A percentile compares a stretch with the other conserved stretches of the same genome.
Evolutionary conservation across 192 early-diverging fungal species (phyloP).

Genomic region (Neocallimastix lanati): DNA sequence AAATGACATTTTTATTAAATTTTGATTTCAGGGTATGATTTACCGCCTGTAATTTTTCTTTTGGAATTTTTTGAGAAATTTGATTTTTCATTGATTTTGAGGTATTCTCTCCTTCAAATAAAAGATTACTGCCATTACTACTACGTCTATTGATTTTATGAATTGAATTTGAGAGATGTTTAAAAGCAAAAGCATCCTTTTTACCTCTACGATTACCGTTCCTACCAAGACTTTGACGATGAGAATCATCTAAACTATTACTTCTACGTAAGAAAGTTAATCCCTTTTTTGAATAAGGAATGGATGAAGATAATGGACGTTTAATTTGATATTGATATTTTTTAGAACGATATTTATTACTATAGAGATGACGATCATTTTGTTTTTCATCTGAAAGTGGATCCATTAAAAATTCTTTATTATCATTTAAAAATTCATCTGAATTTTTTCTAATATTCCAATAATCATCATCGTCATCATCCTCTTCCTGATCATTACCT

Average conservation of each 20-base stretch:
- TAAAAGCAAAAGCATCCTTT: background rate
- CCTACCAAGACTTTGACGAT: too few relatives aligned
- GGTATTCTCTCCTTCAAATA: too few relatives aligned
- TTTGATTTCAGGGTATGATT: background rate
- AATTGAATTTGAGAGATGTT: background rate
- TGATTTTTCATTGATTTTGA: too few relatives aligned
- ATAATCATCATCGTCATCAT: too few relatives aligned
- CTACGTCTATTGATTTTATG: background rate
- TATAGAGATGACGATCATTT: background rate
- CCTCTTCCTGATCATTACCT: background rate
- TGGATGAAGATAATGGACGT: background rate
- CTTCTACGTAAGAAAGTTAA: background rate
- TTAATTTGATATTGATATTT: background rate
- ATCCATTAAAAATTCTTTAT: too few relatives aligned
- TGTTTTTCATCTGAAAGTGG: background rate
- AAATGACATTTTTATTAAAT: background rate
- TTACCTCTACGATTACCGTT: too few relatives aligned
- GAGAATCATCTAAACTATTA: background rate
- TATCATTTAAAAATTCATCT: too few relatives aligned
- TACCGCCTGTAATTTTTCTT: background rate
- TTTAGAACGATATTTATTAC: background rate
- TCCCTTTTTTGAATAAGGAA: background rate
- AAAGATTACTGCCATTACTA: too few relatives aligned
- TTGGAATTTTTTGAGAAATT: background rate
- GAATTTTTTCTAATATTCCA: too few relatives aligned